Evolutionary conservation across 108 stramenopile genomes (phyloP).

Genomic region (Epithemia pelagica): DNA sequence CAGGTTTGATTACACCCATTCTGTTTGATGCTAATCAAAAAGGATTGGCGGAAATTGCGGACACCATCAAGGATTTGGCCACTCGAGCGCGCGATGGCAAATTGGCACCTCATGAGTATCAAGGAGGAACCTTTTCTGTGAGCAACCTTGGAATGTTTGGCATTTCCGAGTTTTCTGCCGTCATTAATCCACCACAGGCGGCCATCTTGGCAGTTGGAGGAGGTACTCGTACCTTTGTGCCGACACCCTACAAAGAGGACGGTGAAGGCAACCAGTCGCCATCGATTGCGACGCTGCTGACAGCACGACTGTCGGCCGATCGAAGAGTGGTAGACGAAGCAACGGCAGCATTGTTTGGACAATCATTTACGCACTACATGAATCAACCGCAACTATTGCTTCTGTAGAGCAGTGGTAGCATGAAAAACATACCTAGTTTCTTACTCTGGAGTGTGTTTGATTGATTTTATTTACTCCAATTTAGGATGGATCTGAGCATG

Average conservation of each 20-base stretch:
- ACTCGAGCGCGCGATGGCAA: slow-evolving; percentile 86
- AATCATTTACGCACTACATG: slow-evolving; percentile 87
- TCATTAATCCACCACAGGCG: slow-evolving; percentile 96
- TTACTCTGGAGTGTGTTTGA: too few species aligned
- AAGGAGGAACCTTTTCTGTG: slow-evolving; percentile 94
- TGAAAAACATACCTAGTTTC: too few species aligned
- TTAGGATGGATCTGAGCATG: too few species aligned
- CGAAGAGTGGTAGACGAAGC: slow-evolving; percentile 99
- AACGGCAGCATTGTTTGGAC: slow-evolving; percentile 93
- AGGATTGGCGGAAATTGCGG: slow-evolving; percentile 68
- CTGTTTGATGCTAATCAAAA: slow-evolving; percentile 71
- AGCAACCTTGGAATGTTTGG: slow-evolving; percentile 97
- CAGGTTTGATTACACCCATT: slow-evolving; percentile 83
- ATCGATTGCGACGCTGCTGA: slow-evolving; percentile 75
- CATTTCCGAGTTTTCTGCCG: slow-evolving; percentile 89
- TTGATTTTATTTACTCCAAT: too few species aligned
- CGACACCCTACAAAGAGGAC: slow-evolving; percentile 46
- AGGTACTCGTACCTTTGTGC: slow-evolving; percentile 81
- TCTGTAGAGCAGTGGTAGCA: too few species aligned
- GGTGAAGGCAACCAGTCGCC: slow-evolving; percentile 72
- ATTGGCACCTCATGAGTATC: slow-evolving; percentile 91
- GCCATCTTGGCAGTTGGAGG: slow-evolving; percentile 92
- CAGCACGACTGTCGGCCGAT: slow-evolving; percentile 95
- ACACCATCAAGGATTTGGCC: slow-evolving; percentile 84
- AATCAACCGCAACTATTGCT: slow-evolving; percentile 75